Evolutionary conservation across 345 rosid species (phyloP).

Genomic region (Isatis tinctoria): DNA sequence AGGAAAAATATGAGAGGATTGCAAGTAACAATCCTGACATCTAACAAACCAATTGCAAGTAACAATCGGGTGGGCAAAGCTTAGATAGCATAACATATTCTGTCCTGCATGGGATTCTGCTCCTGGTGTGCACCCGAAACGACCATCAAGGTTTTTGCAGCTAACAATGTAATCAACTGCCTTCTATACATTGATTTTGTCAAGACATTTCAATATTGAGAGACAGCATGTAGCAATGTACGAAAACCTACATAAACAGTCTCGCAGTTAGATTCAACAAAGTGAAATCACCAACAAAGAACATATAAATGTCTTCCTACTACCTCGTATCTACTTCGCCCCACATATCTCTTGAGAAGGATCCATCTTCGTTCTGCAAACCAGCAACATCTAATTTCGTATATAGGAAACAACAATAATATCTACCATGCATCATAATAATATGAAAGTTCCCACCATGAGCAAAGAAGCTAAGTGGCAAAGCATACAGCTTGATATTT

Average conservation of each 20-base stretch:
- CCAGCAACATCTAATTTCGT: slow-evolving; percentile 54
- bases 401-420: slow-evolving; percentile 20
- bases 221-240: slow-evolving; percentile 85
- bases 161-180: slow-evolving; percentile 77
- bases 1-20: too few species aligned
- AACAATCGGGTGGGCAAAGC: background rate
- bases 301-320: background rate
- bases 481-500: slow-evolving; percentile 87
- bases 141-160: slow-evolving; percentile 92
- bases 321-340: slow-evolving; percentile 95
- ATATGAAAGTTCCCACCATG: background rate
- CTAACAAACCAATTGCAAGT: too few species aligned
- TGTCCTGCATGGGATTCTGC: slow-evolving; percentile 96
- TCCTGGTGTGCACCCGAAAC: slow-evolving; percentile 94
- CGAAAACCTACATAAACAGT: slow-evolving; percentile 56
- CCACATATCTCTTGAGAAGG: slow-evolving; percentile 92
- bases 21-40: too few species aligned
- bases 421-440: background rate
- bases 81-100: slow-evolving; percentile 46
- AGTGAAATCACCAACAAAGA: background rate
- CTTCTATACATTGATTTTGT: slow-evolving; percentile 65
- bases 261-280: background rate
- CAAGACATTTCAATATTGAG: slow-evolving; percentile 53
- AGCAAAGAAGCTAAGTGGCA: background rate
- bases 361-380: slow-evolving; percentile 91